Percentiles rank a stretch among this genome's conserved stretches.
Evolutionary conservation across 768 basidiomycete species (phyloP).

Genomic region (Tylopilus sp.): DNA sequence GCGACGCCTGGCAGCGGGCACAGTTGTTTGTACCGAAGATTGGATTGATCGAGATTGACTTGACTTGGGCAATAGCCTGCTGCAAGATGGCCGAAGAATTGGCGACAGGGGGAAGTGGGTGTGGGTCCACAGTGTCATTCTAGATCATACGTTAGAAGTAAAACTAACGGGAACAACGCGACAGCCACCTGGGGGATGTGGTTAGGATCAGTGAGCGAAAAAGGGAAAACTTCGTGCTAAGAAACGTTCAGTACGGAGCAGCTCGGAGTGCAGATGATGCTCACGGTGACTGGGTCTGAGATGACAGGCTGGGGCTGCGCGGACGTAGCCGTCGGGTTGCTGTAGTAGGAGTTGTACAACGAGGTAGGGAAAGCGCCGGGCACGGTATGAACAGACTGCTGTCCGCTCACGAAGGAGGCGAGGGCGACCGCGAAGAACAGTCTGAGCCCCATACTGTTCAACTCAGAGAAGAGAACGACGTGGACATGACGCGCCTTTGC

Average conservation of each 20-base stretch:
- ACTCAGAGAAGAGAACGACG: neutral
- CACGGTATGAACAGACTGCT: conserved; percentile 41
- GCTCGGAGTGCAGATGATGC: conserved; percentile 1
- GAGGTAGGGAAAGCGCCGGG: conserved; percentile 66
- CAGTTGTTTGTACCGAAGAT: conserved; percentile 53
- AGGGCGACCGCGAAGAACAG: conserved; percentile 9
- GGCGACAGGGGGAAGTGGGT: conserved; percentile 59
- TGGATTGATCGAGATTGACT: conserved; percentile 52
- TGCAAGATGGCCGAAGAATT: conserved; percentile 43
- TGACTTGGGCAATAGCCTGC: conserved; percentile 53
- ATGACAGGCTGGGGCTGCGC: conserved; percentile 76
- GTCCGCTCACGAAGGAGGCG: conserved; percentile 5
- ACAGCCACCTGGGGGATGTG: conserved; percentile 45
- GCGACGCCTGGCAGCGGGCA: conserved; percentile 54
- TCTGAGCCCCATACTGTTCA: conserved; percentile 12
- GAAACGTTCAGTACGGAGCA: conserved; percentile 1
- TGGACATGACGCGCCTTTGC: conserved; percentile 1
- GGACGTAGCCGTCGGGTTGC: conserved; percentile 67
- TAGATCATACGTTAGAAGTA: conserved; percentile 14
- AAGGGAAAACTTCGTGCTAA: conserved; percentile 57
- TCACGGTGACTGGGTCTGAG: conserved; percentile 65
- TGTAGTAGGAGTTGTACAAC: conserved; percentile 63
- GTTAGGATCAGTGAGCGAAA: conserved; percentile 60
- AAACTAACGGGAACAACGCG: neutral
- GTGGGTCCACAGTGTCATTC: conserved; percentile 60